A percentile compares a stretch with the other conserved stretches of the same genome.
Evolutionary conservation across 106 monocot genomes (phyloP).

Genomic region (Dioscorea alata): DNA sequence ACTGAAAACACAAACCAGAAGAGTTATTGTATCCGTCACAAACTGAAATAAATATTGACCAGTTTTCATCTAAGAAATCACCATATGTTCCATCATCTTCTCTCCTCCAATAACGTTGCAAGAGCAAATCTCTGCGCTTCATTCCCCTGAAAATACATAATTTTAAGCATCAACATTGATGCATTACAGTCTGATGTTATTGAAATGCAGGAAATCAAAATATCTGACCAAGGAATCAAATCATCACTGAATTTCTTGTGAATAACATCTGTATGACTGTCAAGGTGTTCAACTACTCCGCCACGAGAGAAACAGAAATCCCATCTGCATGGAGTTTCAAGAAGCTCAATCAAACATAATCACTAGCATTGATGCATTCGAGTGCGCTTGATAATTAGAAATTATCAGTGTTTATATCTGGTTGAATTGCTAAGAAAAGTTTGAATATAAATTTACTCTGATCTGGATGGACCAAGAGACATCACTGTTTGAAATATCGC

Average conservation of each 20-base stretch:
- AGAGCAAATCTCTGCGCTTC: slow-evolving; percentile 77
- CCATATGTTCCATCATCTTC: slow-evolving; percentile 99
- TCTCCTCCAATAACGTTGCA: slow-evolving; percentile 86
- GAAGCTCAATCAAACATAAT: neutral
- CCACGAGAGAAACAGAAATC: slow-evolving; percentile 85
- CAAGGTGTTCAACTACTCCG: slow-evolving; percentile 71
- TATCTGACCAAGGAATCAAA: slow-evolving; percentile 88
- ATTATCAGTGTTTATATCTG: too few relatives aligned
- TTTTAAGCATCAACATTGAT: too few relatives aligned
- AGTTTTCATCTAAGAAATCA: slow-evolving; percentile 17
- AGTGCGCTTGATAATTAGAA: neutral
- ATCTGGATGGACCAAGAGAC: slow-evolving; percentile 95
- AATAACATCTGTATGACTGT: slow-evolving; percentile 93
- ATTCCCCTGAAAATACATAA: slow-evolving; percentile 65
- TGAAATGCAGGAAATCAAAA: neutral
- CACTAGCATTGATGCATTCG: neutral
- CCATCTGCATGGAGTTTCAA: slow-evolving; percentile 59
- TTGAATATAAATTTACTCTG: slow-evolving; percentile 50
- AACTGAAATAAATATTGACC: neutral
- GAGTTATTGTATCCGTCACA: slow-evolving; percentile 1
- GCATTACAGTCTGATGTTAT: too few relatives aligned
- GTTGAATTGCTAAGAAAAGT: too few relatives aligned
- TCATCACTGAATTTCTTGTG: slow-evolving; percentile 70
- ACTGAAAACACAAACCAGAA: slow-evolving; percentile 35
- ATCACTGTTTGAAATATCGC: slow-evolving; percentile 78